Conservation (phyloP, 352 stramenopile species). For the Pilasporangium apinafurcum region DNA sequence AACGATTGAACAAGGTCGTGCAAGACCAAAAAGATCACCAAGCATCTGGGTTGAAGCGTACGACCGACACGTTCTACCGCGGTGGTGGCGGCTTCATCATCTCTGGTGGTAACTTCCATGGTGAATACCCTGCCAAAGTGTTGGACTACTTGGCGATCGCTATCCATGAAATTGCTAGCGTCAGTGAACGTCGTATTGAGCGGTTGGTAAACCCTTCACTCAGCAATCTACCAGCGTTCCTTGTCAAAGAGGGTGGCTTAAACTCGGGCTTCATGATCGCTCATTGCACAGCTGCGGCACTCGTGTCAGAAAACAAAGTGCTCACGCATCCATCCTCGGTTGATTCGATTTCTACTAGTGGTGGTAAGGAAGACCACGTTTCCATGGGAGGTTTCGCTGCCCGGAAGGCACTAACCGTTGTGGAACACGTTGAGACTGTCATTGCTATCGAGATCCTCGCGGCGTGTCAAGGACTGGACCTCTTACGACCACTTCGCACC, state of each 20-base stretch:
- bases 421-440: conserved; percentile 84
- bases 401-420: conserved; percentile 79
- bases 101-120: conserved; percentile 88
- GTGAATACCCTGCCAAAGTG: conserved; percentile 87
- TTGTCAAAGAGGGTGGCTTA: conserved; percentile 79
- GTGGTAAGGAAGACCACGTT: conserved; percentile 87
- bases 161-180: conserved; percentile 77
- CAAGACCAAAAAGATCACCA: conserved; percentile 44
- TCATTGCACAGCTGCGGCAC: conserved; percentile 78
- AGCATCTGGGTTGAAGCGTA: conserved; percentile 64
- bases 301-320: conserved; percentile 89
- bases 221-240: conserved; percentile 81
- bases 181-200: conserved; percentile 84
- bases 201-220: conserved; percentile 84
- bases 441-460: conserved; percentile 85
- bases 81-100: conserved; percentile 80
- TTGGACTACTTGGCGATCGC: conserved; percentile 88
- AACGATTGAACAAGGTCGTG: conserved; percentile 52
- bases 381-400: conserved; percentile 85
- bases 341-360: conserved; percentile 86
- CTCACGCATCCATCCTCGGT: conserved; percentile 83
- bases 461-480: conserved; percentile 84
- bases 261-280: conserved; percentile 92
- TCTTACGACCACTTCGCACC: conserved; percentile 76
- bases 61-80: conserved; percentile 77